These are phyloP conservation scores for Pseudocercospora vitis DNA, from an alignment of 2,329 filamentous ascomycete genomes.

Conservation along the genomic window DNA sequence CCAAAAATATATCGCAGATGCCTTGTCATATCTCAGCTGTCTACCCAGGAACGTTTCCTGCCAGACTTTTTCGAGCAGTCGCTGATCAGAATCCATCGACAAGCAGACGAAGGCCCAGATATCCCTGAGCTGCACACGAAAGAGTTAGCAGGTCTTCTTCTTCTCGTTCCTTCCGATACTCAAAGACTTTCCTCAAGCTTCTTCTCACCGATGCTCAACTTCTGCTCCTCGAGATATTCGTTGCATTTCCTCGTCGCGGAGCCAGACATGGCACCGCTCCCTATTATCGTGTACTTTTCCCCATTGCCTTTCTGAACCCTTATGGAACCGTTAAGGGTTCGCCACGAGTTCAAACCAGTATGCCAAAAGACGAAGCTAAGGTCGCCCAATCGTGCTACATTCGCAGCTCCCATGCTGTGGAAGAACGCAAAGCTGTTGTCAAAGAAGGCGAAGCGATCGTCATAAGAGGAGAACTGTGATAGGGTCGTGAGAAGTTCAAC, in stretches of 20 bases:
- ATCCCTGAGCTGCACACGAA: not conserved
- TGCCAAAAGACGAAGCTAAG: not conserved
- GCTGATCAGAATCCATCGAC: no score
- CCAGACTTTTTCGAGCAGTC: no score
- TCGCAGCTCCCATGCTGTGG: not conserved
- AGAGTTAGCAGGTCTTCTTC: not conserved
- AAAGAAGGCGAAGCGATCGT: not conserved
- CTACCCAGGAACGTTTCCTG: no score
- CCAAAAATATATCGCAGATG: no score
- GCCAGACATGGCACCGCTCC: not conserved
- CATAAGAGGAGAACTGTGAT: not conserved
- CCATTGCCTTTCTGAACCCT: not conserved
- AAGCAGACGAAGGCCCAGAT: not conserved
- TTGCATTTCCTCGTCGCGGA: not conserved
- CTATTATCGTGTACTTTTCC: no score
- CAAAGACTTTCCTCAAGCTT: not conserved
- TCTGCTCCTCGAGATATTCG: not conserved
- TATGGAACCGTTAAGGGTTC: no score
- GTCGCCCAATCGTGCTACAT: not conserved
- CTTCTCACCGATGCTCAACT: slow-evolving; percentile 1
- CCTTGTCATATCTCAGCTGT: no score
- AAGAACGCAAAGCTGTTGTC: not conserved
- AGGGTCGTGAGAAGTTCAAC: no score
- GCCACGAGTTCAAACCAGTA: not conserved
- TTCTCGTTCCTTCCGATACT: not conserved